A percentile compares a stretch with the other conserved stretches of the same genome.
These are phyloP conservation scores for Phoma sp. DNA, from an alignment of 2,329 filamentous ascomycete species.

Conservation along the genomic window DNA sequence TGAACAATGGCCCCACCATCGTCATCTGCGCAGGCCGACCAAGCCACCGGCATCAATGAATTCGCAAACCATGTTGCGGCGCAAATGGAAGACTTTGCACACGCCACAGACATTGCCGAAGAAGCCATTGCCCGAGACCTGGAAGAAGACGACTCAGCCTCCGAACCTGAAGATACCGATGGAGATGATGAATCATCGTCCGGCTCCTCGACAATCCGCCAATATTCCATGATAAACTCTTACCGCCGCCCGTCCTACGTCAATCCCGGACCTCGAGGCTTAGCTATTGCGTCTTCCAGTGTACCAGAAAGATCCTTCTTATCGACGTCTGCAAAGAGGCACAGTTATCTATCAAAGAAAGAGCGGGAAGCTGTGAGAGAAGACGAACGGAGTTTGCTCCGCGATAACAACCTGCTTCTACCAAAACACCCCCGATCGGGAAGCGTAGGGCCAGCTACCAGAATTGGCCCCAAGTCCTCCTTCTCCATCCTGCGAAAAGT, in stretches of 20 bases:
- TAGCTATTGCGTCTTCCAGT: constrained; percentile 69
- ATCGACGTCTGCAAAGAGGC: constrained; percentile 34
- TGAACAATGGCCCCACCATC: constrained; percentile 7
- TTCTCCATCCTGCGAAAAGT: constrained; percentile 39
- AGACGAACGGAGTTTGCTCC: constrained; percentile 64
- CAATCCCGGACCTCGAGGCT: constrained; percentile 72
- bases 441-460: constrained; percentile 36
- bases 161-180: constrained; percentile 57
- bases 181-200: constrained; percentile 58
- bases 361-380: constrained; percentile 62
- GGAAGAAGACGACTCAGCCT: constrained; percentile 58
- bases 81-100: constrained; percentile 39
- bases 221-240: constrained; percentile 62
- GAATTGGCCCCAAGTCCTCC: constrained; percentile 38
- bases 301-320: constrained; percentile 47
- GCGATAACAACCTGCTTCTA: constrained; percentile 65
- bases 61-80: constrained; percentile 34
- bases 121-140: constrained; percentile 48
- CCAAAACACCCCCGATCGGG: constrained; percentile 56
- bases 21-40: neutral
- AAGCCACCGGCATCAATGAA: constrained; percentile 13
- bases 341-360: constrained; percentile 56
- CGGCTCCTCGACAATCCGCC: constrained; percentile 55
- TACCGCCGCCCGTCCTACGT: constrained; percentile 82
- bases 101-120: constrained; percentile 45